Percentiles rank a stretch among this genome's conserved stretches.
Conservation (phyloP, 129 eudicot species). For the Artemisia argyi region DNA sequence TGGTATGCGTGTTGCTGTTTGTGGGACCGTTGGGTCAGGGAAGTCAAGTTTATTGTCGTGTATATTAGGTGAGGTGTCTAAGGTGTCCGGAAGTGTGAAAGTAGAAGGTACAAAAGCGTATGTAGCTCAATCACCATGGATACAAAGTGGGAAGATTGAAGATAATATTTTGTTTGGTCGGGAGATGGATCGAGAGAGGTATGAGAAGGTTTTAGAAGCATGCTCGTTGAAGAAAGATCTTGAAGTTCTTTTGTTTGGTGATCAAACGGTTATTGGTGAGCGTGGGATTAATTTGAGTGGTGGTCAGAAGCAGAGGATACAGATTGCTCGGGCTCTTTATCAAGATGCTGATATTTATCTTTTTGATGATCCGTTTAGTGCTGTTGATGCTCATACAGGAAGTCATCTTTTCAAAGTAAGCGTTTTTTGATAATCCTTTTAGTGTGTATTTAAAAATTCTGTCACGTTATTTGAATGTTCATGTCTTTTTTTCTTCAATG, state of each 20-base stretch:
- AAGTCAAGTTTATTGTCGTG: slow-evolving; percentile 39
- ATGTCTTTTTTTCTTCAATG: background rate
- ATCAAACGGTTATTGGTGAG: slow-evolving; percentile 44
- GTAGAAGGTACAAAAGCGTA: slow-evolving; percentile 43
- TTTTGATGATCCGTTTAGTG: slow-evolving; percentile 51
- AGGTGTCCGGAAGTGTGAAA: slow-evolving; percentile 32
- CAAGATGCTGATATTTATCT: slow-evolving; percentile 47
- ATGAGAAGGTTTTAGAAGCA: slow-evolving; percentile 33
- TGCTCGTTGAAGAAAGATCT: slow-evolving; percentile 49
- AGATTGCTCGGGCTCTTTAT: slow-evolving; percentile 58
- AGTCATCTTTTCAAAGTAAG: slow-evolving; percentile 46
- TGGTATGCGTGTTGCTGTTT: slow-evolving; percentile 40
- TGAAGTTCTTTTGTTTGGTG: slow-evolving; percentile 42
- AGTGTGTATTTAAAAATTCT: background rate
- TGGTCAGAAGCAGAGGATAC: slow-evolving; percentile 50
- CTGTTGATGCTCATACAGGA: slow-evolving; percentile 60
- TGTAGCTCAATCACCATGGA: slow-evolving; percentile 55
- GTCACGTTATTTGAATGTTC: background rate
- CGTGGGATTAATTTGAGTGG: slow-evolving; percentile 48
- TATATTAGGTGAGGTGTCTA: slow-evolving; percentile 38
- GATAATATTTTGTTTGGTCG: slow-evolving; percentile 51
- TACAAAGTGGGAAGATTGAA: slow-evolving; percentile 43
- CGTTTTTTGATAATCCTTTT: background rate
- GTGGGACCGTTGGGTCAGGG: slow-evolving; percentile 48
- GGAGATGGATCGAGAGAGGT: slow-evolving; percentile 32